Evolutionary conservation across 106 monocot species (phyloP).

Genomic region (Posidonia australis): DNA sequence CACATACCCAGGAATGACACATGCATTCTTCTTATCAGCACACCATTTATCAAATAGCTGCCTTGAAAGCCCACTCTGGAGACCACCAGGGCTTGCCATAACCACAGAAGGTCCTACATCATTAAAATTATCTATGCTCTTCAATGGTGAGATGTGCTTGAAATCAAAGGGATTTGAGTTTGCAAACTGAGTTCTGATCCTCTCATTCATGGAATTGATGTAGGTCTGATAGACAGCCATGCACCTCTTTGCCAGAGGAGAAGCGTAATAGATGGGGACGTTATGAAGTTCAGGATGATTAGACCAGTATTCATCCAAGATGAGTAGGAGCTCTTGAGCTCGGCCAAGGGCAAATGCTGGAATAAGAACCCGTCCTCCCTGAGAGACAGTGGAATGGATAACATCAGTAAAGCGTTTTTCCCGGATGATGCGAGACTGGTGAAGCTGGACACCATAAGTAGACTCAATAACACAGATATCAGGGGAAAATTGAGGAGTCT

Average conservation of each 20-base stretch:
- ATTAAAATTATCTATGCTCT: conserved; percentile 86
- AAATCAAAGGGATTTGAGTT: conserved; percentile 90
- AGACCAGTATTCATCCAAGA: conserved; percentile 93
- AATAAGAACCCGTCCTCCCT: conserved; percentile 86
- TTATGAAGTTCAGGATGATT: conserved; percentile 88
- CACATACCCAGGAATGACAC: conserved; percentile 95
- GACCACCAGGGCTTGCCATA: conserved; percentile 92
- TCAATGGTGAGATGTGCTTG: conserved; percentile 83
- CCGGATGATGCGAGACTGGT: conserved; percentile 69
- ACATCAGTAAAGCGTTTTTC: conserved; percentile 97
- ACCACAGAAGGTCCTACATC: conserved; percentile 96
- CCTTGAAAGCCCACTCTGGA: conserved; percentile 91
- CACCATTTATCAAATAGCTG: conserved; percentile 99
- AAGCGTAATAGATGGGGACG: conserved; percentile 92
- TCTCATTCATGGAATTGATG: conserved; percentile 95
- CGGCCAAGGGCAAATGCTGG: conserved; percentile 97
- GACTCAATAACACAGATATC: conserved; percentile 95
- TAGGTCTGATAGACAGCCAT: conserved; percentile 99
- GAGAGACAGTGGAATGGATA: conserved; percentile 66
- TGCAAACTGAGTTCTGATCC: conserved; percentile 79
- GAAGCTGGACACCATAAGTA: conserved; percentile 90
- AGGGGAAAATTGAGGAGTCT: conserved; percentile 27
- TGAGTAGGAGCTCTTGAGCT: conserved; percentile 95
- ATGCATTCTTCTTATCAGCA: conserved; percentile 81
- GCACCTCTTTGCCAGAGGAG: conserved; percentile 91